Evolutionary conservation across 1,139 yeast species (phyloP).

Genomic region (Suhomyces ambrosiae): DNA sequence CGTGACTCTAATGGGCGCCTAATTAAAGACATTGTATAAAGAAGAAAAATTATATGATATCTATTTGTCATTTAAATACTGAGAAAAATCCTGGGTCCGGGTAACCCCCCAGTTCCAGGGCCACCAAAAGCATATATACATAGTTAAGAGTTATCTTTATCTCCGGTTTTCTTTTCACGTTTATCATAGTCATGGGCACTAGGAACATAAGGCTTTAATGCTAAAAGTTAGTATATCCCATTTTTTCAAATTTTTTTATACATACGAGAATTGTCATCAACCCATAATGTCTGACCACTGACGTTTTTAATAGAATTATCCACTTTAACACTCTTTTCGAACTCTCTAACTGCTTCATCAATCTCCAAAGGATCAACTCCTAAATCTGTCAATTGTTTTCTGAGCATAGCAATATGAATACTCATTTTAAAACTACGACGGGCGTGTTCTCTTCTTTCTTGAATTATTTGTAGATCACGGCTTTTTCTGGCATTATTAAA

Average conservation of each 20-base stretch:
- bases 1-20: constrained; percentile 98
- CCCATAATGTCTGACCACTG: constrained; percentile 59
- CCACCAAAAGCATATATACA: constrained; percentile 1
- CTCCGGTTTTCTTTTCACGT: constrained; percentile 17
- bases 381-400: constrained; percentile 55
- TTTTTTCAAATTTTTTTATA: constrained; percentile 7
- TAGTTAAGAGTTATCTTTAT: background rate
- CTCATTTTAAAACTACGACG: constrained; percentile 62
- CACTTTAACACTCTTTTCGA: constrained; percentile 56
- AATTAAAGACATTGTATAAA: constrained; percentile 70
- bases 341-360: constrained; percentile 53
- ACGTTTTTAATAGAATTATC: constrained; percentile 57
- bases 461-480: constrained; percentile 47
- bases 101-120: constrained; percentile 19
- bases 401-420: constrained; percentile 61
- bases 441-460: constrained; percentile 49
- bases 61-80: constrained; percentile 4
- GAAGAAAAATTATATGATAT: constrained; percentile 26
- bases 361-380: constrained; percentile 57
- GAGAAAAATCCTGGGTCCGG: constrained; percentile 20
- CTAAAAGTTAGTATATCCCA: constrained; percentile 24
- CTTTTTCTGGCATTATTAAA: constrained; percentile 48
- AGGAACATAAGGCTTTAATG: constrained; percentile 54
- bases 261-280: constrained; percentile 51
- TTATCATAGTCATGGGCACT: constrained; percentile 61